phyloP scores from a whole-genome alignment of 1,284 basidiomycete genomes.

The Ustilago curta region DNA sequence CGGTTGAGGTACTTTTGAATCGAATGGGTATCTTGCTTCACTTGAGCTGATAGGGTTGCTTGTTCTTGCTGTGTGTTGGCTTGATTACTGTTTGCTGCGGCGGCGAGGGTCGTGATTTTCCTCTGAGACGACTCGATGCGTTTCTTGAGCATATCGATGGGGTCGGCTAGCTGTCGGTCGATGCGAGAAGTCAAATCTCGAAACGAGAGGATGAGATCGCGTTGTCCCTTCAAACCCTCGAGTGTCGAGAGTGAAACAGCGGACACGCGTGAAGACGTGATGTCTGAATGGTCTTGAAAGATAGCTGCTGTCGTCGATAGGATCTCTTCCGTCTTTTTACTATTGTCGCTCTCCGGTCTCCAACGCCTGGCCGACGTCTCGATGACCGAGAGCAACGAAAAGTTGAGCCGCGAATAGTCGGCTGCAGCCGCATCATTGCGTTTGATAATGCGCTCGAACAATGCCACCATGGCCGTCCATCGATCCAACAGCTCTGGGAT shows the following conservation, averaged over 20 bases:
- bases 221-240: conserved; percentile 46
- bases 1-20: conserved; percentile 47
- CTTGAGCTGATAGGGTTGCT: conserved; percentile 34
- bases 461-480: conserved; percentile 47
- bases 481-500: conserved; percentile 46
- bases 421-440: conserved; percentile 52
- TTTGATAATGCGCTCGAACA: conserved; percentile 49
- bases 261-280: conserved; percentile 32
- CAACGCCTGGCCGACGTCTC: conserved; percentile 41
- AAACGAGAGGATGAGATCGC: conserved; percentile 50
- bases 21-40: conserved; percentile 37
- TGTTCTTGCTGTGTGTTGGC: conserved; percentile 39
- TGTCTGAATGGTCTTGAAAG: conserved; percentile 42
- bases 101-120: conserved; percentile 36
- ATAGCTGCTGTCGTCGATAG: conserved; percentile 27
- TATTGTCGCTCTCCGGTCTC: conserved; percentile 43
- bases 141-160: conserved; percentile 46
- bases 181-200: conserved; percentile 45
- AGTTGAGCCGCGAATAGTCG: conserved; percentile 50
- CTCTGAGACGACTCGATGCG: conserved; percentile 39
- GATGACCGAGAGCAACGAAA: conserved; percentile 41
- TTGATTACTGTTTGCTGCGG: conserved; percentile 2
- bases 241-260: conserved; percentile 34
- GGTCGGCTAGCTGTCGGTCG: conserved; percentile 45
- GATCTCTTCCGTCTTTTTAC: conserved; percentile 38